These are phyloP conservation scores for Pleurotus cornucopiae DNA, from an alignment of 768 basidiomycete species.

Conservation along the genomic window DNA sequence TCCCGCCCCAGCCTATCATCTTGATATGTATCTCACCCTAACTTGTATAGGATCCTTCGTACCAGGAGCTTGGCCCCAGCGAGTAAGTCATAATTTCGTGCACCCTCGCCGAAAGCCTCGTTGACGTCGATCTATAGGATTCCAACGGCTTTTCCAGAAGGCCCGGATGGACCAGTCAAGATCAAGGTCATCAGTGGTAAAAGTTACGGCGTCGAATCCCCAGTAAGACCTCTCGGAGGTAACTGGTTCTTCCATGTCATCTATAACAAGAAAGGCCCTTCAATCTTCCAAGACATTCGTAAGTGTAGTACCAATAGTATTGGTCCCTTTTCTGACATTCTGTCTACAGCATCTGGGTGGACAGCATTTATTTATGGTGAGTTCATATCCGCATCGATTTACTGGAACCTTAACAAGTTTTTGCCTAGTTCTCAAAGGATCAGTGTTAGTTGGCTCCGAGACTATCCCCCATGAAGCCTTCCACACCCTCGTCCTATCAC, in stretches of 20 bases:
- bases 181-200: conserved; percentile 89
- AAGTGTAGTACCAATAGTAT: conserved; percentile 19
- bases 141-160: conserved; percentile 69
- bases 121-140: conserved; percentile 38
- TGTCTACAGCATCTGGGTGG: conserved; percentile 69
- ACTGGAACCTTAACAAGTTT: neutral
- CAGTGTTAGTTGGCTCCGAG: conserved; percentile 54
- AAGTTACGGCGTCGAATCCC: conserved; percentile 81
- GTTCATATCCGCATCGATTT: conserved; percentile 17
- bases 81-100: conserved; percentile 35
- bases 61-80: conserved; percentile 73
- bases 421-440: conserved; percentile 58
- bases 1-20: neutral
- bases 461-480: conserved; percentile 46
- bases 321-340: neutral
- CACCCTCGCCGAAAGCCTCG: neutral
- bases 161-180: conserved; percentile 59
- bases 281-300: conserved; percentile 83
- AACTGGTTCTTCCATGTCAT: conserved; percentile 89
- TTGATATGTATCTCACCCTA: neutral
- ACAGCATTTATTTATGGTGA: conserved; percentile 83
- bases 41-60: conserved; percentile 59
- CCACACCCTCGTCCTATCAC: conserved; percentile 83
- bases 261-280: conserved; percentile 51
- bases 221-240: conserved; percentile 86